A percentile compares a stretch with the other conserved stretches of the same genome.
These are phyloP conservation scores for Backusella luteola DNA, from an alignment of 192 early-diverging fungal genomes.

Conservation along the genomic window DNA sequence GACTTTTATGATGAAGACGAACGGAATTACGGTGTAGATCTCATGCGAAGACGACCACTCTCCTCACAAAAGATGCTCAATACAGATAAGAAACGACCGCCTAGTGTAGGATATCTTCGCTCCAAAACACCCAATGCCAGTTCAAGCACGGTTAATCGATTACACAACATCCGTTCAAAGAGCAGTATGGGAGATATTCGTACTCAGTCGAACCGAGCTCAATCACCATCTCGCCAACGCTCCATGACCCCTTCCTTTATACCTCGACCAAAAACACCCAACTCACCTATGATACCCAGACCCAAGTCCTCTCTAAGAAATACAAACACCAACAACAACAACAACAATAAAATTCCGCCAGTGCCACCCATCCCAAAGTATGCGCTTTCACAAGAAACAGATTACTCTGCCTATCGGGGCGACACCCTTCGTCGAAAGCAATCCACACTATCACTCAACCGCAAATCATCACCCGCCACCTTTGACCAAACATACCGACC, in stretches of 20 bases:
- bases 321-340: background rate
- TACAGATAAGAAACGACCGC: background rate
- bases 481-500: conserved; percentile 33
- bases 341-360: background rate
- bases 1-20: conserved; percentile 20
- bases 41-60: background rate
- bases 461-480: background rate
- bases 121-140: conserved; percentile 14
- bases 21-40: background rate
- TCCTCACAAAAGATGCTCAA: background rate
- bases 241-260: conserved; percentile 36
- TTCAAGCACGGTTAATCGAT: conserved; percentile 17
- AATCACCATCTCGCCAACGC: conserved; percentile 10
- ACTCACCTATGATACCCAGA: conserved; percentile 17
- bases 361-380: background rate
- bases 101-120: background rate
- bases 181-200: conserved; percentile 16
- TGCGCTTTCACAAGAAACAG: background rate
- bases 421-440: background rate
- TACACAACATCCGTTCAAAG: conserved; percentile 15
- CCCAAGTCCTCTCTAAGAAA: background rate
- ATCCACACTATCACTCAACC: background rate
- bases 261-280: conserved; percentile 36
- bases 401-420: background rate
- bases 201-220: background rate